Conservation (phyloP, 2,329 filamentous ascomycete genomes). For the Fusarium proliferatum region DNA sequence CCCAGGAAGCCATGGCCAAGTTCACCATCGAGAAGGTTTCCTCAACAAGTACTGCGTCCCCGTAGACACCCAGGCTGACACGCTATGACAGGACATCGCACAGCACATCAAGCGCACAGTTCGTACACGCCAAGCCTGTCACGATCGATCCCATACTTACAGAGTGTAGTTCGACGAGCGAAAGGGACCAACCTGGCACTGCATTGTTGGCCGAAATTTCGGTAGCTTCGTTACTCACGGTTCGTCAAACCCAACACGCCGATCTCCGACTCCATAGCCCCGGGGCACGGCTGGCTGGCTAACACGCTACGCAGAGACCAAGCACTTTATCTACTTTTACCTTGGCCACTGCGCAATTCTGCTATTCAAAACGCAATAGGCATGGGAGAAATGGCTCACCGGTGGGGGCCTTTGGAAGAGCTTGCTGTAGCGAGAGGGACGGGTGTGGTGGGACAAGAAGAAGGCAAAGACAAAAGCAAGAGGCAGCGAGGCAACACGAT, state of each 20-base stretch:
- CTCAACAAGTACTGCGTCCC: neutral
- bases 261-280: slow-evolving; percentile 6
- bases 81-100: slow-evolving; percentile 80
- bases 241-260: slow-evolving; percentile 57
- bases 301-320: slow-evolving; percentile 77
- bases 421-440: slow-evolving; percentile 42
- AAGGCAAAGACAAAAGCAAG: slow-evolving; percentile 5
- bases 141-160: slow-evolving; percentile 24
- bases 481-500: slow-evolving; percentile 26
- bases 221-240: slow-evolving; percentile 99
- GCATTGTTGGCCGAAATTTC: slow-evolving; percentile 98
- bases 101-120: slow-evolving; percentile 96
- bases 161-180: slow-evolving; percentile 85
- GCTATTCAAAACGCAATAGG: slow-evolving; percentile 97
- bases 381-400: slow-evolving; percentile 45
- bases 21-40: slow-evolving; percentile 71
- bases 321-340: slow-evolving; percentile 99
- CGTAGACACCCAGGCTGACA: slow-evolving; percentile 29
- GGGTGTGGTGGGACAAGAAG: slow-evolving; percentile 30
- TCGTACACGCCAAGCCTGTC: slow-evolving; percentile 27
- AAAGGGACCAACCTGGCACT: slow-evolving; percentile 99
- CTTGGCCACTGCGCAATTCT: slow-evolving; percentile 98
- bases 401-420: slow-evolving; percentile 46
- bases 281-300: slow-evolving; percentile 11
- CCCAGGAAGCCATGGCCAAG: slow-evolving; percentile 72